These are phyloP conservation scores for Suhomyces terraborum DNA, from an alignment of 1,139 yeast genomes.

Conservation along the genomic window DNA sequence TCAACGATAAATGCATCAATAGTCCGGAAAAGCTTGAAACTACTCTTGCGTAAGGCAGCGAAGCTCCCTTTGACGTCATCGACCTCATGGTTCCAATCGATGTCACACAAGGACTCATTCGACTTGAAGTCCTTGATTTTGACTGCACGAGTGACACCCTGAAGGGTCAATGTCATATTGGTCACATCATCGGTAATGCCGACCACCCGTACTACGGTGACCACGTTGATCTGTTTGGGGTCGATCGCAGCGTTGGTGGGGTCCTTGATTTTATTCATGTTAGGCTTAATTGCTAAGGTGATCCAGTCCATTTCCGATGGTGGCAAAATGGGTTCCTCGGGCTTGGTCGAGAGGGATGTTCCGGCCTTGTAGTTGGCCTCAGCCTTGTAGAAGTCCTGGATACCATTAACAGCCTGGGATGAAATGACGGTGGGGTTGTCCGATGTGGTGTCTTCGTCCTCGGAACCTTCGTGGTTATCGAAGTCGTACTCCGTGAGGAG, in stretches of 20 bases:
- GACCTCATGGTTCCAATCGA: constrained; percentile 31
- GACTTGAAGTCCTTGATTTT: constrained; percentile 17
- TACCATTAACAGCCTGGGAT: constrained; percentile 39
- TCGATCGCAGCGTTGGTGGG: constrained; percentile 22
- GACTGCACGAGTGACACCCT: constrained; percentile 48
- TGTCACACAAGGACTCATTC: constrained; percentile 34
- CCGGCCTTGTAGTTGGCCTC: constrained; percentile 20
- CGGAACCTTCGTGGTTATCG: constrained; percentile 21
- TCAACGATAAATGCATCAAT: constrained; percentile 47
- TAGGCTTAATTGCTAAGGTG: constrained; percentile 44
- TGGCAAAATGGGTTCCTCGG: constrained; percentile 10
- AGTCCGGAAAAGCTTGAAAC: constrained; percentile 35
- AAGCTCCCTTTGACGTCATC: constrained; percentile 25
- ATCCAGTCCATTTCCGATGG: constrained; percentile 38
- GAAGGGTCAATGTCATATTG: constrained; percentile 51
- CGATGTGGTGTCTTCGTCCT: constrained; percentile 20
- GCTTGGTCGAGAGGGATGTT: constrained; percentile 4
- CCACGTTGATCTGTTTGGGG: constrained; percentile 26
- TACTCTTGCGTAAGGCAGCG: constrained; percentile 27
- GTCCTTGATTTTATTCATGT: constrained; percentile 38
- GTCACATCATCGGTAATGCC: constrained; percentile 51
- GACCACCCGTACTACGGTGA: constrained; percentile 52
- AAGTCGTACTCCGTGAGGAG: constrained; percentile 40
- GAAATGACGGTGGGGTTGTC: constrained; percentile 32
- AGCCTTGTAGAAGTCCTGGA: constrained; percentile 28